These are phyloP conservation scores for Verticillium longisporum DNA, from an alignment of 2,329 filamentous ascomycete species.

Conservation along the genomic window DNA sequence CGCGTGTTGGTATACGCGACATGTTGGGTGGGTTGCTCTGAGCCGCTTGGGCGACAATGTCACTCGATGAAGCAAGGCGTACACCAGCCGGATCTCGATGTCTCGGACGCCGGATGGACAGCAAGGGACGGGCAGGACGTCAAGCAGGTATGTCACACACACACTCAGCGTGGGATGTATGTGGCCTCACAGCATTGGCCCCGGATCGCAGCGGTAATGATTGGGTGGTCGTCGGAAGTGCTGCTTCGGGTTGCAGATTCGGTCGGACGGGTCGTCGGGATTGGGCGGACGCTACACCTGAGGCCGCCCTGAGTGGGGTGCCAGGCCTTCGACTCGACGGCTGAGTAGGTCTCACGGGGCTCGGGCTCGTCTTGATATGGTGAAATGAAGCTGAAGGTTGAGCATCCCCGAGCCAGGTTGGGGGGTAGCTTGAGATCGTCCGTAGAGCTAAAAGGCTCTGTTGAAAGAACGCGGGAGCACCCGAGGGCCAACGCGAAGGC, in stretches of 20 bases:
- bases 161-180: constrained; percentile 2
- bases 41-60: not conserved
- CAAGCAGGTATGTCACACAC: not conserved
- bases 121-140: not conserved
- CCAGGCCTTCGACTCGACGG: not conserved
- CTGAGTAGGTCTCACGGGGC: not conserved
- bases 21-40: constrained; percentile 21
- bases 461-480: not conserved
- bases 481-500: not conserved
- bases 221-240: not conserved
- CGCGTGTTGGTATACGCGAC: constrained; percentile 33
- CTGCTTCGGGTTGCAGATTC: not conserved
- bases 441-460: too few relatives aligned
- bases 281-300: not conserved
- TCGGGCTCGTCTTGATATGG: not conserved
- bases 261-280: not conserved
- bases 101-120: not conserved
- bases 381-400: not conserved
- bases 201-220: not conserved
- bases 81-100: not conserved
- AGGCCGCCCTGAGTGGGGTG: not conserved
- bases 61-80: not conserved
- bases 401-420: not conserved
- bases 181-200: not conserved
- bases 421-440: not conserved